Conservation (phyloP, 768 basidiomycete species). For the Tulasnella sp. region DNA sequence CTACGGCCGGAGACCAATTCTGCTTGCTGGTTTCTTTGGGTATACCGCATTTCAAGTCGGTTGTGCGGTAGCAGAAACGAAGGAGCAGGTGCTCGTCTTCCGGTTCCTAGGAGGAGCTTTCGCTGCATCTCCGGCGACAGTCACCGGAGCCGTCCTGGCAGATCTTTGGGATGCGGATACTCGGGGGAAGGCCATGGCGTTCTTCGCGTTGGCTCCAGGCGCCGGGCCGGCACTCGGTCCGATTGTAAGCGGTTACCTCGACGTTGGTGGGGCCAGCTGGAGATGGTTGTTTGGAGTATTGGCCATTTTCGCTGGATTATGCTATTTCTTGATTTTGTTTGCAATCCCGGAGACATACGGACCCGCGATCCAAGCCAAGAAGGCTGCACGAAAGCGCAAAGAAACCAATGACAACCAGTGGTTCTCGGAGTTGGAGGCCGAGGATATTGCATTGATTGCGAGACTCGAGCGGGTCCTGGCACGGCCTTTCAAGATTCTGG, state of each 20-base stretch:
- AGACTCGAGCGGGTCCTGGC: constrained; percentile 25
- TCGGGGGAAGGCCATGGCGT: constrained; percentile 33
- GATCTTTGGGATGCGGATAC: constrained; percentile 35
- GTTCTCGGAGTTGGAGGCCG: constrained; percentile 28
- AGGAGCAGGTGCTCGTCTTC: constrained; percentile 37
- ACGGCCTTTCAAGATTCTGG: constrained; percentile 29
- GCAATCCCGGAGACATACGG: constrained; percentile 33
- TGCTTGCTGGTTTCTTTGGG: constrained; percentile 39
- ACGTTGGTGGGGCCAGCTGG: constrained; percentile 29
- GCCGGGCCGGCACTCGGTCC: constrained; percentile 35
- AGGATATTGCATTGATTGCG: constrained; percentile 9
- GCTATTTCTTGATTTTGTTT: constrained; percentile 18
- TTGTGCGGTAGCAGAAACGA: constrained; percentile 40
- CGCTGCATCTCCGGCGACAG: constrained; percentile 33
- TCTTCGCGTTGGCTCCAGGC: constrained; percentile 32
- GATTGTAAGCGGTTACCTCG: constrained; percentile 32
- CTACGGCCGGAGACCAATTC: constrained; percentile 41
- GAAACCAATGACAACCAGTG: constrained; percentile 30
- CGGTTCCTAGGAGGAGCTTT: constrained; percentile 36
- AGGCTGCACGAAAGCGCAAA: constrained; percentile 28
- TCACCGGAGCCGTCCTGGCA: constrained; percentile 32
- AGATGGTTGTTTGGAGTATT: constrained; percentile 35
- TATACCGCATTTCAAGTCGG: constrained; percentile 37
- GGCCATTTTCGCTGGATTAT: constrained; percentile 33
- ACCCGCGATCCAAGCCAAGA: constrained; percentile 18